Base-by-base conservation (phyloP, 202 grass and related monocot genomes). In the Setaria italica region DNA sequence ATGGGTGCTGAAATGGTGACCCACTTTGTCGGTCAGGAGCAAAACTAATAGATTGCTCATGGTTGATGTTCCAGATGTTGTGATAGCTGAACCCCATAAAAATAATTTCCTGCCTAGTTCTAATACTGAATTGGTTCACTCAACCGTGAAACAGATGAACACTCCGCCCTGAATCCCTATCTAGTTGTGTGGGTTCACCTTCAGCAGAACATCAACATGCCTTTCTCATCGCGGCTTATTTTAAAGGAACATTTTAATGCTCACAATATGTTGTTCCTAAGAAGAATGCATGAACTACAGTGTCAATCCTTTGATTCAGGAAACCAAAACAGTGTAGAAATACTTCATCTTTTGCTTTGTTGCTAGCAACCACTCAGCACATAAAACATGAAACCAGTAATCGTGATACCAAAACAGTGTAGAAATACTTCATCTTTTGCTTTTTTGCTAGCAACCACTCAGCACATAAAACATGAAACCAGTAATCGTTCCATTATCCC, bases 41-140 rank as follows among this genome's bases (percentile, higher is more conserved):
- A 70, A 80, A 68, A 55, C 16, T 0, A 68, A 12, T 48, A 56
- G 11, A 62, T 64, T 33, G 39, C 19, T 1, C 17, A 82, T 41
- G 37, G 64, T 43, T 78, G 25, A 90, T 29, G 17, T 7, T 73
- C 49, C 70, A 25, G 30, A 79, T 34, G 48, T 25, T 25, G 34
- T 30, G 34, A 42, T 16, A 0, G n/a, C 11, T 25, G 39, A 19
- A 51, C 29, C 71, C 10, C 57, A 53, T 21, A 49, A 7, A 72
- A 9, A 50, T 14, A 3, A 50, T 14, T 4, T 20, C 32, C 29
- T 67, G n/a, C 2, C 35, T 1, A 46, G 2, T 70, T 81, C 17
- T 66, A 80, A 19, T 25, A 35, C 20, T 10, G 48, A 55, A 41
- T 32, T 10, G 0, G 11, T 43, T 11, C 43, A 11, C 7, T 34